Evolutionary conservation across 306 rosid genomes (phyloP).

Genomic region (Citrullus colocynthis): DNA sequence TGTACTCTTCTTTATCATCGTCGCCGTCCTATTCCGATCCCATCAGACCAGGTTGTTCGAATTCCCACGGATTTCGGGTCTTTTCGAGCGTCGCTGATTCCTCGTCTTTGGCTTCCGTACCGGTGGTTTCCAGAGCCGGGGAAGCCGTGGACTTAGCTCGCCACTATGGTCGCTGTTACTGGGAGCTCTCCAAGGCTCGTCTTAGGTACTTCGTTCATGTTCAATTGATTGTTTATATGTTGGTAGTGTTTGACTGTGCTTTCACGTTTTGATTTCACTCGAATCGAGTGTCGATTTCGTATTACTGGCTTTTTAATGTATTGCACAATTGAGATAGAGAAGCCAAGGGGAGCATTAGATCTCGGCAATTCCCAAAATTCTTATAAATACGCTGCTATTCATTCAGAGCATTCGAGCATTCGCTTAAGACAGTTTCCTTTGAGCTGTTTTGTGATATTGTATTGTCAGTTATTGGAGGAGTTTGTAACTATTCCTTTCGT

Average conservation of each 20-base stretch:
- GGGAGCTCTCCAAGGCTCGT: constrained; percentile 87
- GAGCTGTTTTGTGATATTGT: not conserved
- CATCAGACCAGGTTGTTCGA: constrained; percentile 9
- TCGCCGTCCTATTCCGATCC: constrained; percentile 8
- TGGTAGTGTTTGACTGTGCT: not conserved
- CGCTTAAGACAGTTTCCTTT: not conserved
- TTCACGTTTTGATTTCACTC: not conserved
- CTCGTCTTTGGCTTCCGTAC: constrained; percentile 17
- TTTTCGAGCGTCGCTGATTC: constrained; percentile 14
- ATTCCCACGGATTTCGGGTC: constrained; percentile 16
- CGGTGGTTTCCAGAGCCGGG: constrained; percentile 21
- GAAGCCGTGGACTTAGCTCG: constrained; percentile 28
- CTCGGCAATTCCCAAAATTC: not conserved
- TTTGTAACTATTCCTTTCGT: not conserved
- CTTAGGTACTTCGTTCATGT: constrained; percentile 34
- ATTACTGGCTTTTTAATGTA: not conserved
- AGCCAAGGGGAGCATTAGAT: not conserved
- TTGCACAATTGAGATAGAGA: not conserved
- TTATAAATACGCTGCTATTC: not conserved
- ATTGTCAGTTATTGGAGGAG: not conserved
- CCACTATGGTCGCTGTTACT: constrained; percentile 67
- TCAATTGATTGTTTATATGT: not conserved
- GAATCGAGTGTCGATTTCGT: not conserved
- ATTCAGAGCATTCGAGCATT: not conserved
- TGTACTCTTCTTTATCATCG: not conserved